These are phyloP conservation scores for Exsudoporus floridanus DNA, from an alignment of 1,284 basidiomycete genomes.

Conservation along the genomic window DNA sequence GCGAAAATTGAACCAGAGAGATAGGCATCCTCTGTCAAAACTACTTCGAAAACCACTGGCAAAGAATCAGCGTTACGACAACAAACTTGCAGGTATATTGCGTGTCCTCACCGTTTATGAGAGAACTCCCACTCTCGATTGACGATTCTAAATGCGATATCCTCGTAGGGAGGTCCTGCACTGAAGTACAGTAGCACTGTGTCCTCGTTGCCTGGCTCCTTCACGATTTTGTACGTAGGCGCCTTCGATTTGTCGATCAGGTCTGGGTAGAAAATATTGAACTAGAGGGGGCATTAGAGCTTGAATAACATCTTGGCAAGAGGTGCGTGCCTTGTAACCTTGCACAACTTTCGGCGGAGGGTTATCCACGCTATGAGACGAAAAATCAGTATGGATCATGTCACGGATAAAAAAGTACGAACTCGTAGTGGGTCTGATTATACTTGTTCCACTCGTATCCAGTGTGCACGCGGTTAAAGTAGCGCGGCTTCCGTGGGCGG, in stretches of 20 bases:
- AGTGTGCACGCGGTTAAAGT: constrained; percentile 99
- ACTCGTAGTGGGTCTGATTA: constrained; percentile 99
- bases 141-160: constrained; percentile 97
- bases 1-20: constrained; percentile 85
- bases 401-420: constrained; percentile 37
- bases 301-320: constrained; percentile 16
- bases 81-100: not conserved
- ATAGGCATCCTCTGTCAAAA: constrained; percentile 82
- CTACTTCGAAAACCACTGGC: constrained; percentile 79
- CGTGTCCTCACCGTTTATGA: constrained; percentile 73
- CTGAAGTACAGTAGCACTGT: constrained; percentile 93
- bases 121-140: constrained; percentile 98
- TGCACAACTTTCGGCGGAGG: constrained; percentile 98
- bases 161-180: constrained; percentile 98
- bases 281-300: constrained; percentile 44
- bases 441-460: constrained; percentile 99
- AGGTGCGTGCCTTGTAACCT: constrained; percentile 82
- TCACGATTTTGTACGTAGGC: constrained; percentile 92
- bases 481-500: constrained; percentile 95
- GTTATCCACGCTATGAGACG: constrained; percentile 75
- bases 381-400: constrained; percentile 8
- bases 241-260: constrained; percentile 96
- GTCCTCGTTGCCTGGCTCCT: constrained; percentile 90
- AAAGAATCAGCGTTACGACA: constrained; percentile 15
- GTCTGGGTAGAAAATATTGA: constrained; percentile 95